Evolutionary conservation across 495 filamentous ascomycete genomes (phyloP).

Genomic region (Xylaria curta): DNA sequence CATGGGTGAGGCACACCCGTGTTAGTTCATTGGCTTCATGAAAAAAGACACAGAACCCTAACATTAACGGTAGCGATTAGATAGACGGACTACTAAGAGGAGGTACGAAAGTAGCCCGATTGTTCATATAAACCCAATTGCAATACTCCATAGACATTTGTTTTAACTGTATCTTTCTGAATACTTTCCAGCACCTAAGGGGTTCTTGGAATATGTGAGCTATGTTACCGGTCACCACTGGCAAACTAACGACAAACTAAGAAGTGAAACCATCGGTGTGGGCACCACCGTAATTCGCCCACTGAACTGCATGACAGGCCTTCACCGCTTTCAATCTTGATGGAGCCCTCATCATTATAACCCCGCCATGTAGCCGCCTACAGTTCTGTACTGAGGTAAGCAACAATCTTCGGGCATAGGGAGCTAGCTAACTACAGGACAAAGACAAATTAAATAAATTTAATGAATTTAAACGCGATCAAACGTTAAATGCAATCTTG

Average conservation of each 20-base stretch:
- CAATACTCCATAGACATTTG: not conserved
- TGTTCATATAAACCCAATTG: not conserved
- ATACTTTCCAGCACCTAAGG: not conserved
- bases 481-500: not conserved
- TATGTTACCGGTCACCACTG: not conserved
- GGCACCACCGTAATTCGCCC: not conserved
- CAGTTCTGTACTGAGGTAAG: not conserved
- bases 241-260: not conserved
- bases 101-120: not conserved
- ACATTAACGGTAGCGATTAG: not conserved
- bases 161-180: not conserved
- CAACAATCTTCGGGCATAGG: not conserved
- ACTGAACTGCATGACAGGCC: not conserved
- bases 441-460: not conserved
- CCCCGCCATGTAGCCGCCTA: not conserved
- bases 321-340: slow-evolving; percentile 7
- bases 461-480: not conserved
- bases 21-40: not conserved
- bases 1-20: not conserved
- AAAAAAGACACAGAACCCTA: not conserved
- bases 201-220: not conserved
- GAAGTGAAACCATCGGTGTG: not conserved
- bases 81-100: not conserved
- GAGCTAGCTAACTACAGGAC: not conserved
- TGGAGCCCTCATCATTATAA: not conserved